These are phyloP conservation scores for Astrephomene gubernaculifera DNA, from an alignment of 139 green algal species.

Conservation along the genomic window DNA sequence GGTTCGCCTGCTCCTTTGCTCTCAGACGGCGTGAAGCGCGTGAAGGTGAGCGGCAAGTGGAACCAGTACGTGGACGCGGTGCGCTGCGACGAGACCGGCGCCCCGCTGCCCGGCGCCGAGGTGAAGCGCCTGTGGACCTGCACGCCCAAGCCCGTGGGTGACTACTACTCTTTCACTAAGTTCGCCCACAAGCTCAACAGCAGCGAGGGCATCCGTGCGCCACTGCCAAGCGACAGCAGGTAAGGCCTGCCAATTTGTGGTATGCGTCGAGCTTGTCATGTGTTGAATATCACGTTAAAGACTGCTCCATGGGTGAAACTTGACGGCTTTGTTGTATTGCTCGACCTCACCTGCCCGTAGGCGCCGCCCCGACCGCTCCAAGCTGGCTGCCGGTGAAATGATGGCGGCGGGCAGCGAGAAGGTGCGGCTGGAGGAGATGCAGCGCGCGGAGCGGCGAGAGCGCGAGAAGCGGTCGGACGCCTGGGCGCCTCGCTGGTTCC, in stretches of 20 bases:
- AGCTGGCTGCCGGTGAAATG: slow-evolving; percentile 69
- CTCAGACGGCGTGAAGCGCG: slow-evolving; percentile 73
- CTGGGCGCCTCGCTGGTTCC: slow-evolving; percentile 87
- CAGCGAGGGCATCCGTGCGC: slow-evolving; percentile 64
- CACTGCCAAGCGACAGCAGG: slow-evolving; percentile 86
- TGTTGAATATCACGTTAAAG: no score
- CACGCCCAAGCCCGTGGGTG: slow-evolving; percentile 76
- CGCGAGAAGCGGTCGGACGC: slow-evolving; percentile 64
- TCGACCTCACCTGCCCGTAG: slow-evolving; percentile 70
- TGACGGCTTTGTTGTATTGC: slow-evolving; percentile 52
- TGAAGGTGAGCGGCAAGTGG: slow-evolving; percentile 88
- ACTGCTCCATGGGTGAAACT: no score
- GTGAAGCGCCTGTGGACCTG: slow-evolving; percentile 82
- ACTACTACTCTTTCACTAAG: slow-evolving; percentile 93
- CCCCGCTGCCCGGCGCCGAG: slow-evolving; percentile 61
- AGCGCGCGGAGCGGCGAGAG: slow-evolving; percentile 78
- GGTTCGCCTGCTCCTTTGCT: no score
- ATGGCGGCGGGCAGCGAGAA: slow-evolving; percentile 76
- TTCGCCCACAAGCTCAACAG: slow-evolving; percentile 90
- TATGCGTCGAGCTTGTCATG: no score
- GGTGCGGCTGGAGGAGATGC: slow-evolving; percentile 83
- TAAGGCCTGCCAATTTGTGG: slow-evolving; percentile 3
- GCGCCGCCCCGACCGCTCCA: slow-evolving; percentile 69
- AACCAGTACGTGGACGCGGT: slow-evolving; percentile 80
- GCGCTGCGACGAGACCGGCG: slow-evolving; percentile 80